Evolutionary conservation across 768 basidiomycete genomes (phyloP), one percentile per base, ranked within the genome.

Genomic region (Agrocybe praecox): DNA sequence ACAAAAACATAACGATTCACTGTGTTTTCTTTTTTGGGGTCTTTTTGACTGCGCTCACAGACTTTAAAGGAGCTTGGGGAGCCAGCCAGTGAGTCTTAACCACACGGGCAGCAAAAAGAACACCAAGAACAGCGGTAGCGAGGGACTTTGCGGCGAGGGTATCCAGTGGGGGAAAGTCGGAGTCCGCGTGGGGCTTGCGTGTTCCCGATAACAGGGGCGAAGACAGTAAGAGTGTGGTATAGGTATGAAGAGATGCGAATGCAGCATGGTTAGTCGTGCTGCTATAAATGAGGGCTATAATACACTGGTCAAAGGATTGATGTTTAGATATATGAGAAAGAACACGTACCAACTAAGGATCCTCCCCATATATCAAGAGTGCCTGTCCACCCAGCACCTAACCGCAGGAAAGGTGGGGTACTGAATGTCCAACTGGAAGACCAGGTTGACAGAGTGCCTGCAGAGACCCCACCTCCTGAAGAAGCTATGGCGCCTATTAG

Each of bases 301-400:
- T 46, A 48, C 6, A 33, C 7, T 19, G 19, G 24, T 15, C 22
- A 42, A 36, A 46, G 43, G 5, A 59, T 29, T 29, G 18, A 6
- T 47, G 18, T 34, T 34, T 33, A 10, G 45, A n/a, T 12, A 12
- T 49, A 34, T n/a, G 47, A 36, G 22, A 22, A 26, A 26, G 22
- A 9, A 12, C 10, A 69, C 73, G 52, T 51, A 72, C 73, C 80
- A 9, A 77, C 76, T 2, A 82, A 58, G 8, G 79, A 74, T 36
- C 83, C 83, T 53, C 74, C 80, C 83, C 82, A 83, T 0, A 83
- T 64, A 60, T 83, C 83, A 17, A 83, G 63, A 1, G 76, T 79
- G 8, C 70, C 74, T 57, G 73, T 72, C 49, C 74, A 46, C 44
- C 74, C 73, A 2, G 73, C 76, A 6, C 72, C 77, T 11, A 68